Evolutionary conservation across 495 filamentous ascomycete genomes (phyloP), one percentile per base, ranked within the genome.

Genomic region (Hypomontagnella monticulosa): DNA sequence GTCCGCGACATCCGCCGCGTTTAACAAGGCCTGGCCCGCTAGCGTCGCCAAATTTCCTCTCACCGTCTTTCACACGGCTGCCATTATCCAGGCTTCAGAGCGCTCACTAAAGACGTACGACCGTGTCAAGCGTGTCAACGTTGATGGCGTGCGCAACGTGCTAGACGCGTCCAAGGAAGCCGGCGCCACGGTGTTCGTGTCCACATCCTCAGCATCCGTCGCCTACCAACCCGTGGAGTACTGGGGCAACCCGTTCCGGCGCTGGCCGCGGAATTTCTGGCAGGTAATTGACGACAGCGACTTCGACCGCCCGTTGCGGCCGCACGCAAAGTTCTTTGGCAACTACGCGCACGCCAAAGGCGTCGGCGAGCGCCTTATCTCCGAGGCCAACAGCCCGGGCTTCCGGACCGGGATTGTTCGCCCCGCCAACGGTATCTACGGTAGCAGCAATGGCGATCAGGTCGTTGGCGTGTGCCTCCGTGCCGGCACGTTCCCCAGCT

Each of bases 41-140:
- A 67, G 72, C 1, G 80, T 83, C 3, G 72, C 81, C 30, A 52
- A 74, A 3, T 73, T 80, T 2, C 81, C 84, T 14, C 66, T 87
- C 16, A 86, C 84, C 9, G 84, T 87, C 19, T 87, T 82, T 66
- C 85, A 87, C 71, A 87, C 82, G 0, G 85, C 85, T 12, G 84
- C 84, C 0, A 66, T 77, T 4, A 84, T 88, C 46, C 71, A 79
- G 4, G 73, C 81, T 0, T 75, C 73, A 6, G 85, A 87, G 34
- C 84, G 85, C 11, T 75, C 76, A 55, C 59, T 71, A 41, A 58
- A 70, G 10, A 76, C 81, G 27, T 83, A 86, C 48, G 76, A 78
- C 4, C 75, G 75, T 16, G 67, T 80, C 56, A 74, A 71, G 55
- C 74, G 79, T n/a, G 76, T 84, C 52, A 90, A 90, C 73, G 75